A percentile compares a stretch with the other conserved stretches of the same genome.
phyloP scores from a whole-genome alignment of 805 yeast genomes.

The Kuraishia floccosa region DNA sequence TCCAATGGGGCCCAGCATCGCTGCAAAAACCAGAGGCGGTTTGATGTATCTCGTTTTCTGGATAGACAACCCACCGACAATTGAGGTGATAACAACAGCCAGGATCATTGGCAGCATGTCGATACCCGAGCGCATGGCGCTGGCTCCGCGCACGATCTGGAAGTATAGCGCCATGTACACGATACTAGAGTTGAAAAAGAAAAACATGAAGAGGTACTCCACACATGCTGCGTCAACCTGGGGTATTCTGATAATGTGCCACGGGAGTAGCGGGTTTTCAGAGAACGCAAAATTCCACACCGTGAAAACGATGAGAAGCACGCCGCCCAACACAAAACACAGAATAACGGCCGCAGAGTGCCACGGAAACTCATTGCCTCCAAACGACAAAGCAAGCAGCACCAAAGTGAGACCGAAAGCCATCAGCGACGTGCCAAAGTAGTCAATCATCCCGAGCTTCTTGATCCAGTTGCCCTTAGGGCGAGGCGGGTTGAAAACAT shows the following conservation, averaged over 20 bases:
- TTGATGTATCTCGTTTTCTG: conserved; percentile 26
- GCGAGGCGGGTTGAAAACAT: conserved; percentile 33
- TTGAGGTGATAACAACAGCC: conserved; percentile 26
- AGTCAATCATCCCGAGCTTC: conserved; percentile 23
- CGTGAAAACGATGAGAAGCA: conserved; percentile 20
- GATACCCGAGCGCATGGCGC: conserved; percentile 35
- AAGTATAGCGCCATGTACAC: conserved; percentile 33
- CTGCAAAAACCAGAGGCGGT: conserved; percentile 25
- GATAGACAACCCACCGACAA: conserved; percentile 25
- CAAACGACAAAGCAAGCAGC: conserved; percentile 37
- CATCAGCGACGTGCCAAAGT: conserved; percentile 30
- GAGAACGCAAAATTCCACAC: conserved; percentile 30
- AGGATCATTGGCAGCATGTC: conserved; percentile 32
- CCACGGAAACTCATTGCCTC: conserved; percentile 45
- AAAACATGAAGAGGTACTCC: conserved; percentile 16
- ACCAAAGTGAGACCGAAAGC: conserved; percentile 30
- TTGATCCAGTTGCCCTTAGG: neutral
- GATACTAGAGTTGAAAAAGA: conserved; percentile 26
- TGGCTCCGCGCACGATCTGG: conserved; percentile 31
- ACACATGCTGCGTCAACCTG: conserved; percentile 15
- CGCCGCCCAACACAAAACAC: conserved; percentile 35
- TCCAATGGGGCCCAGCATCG: conserved; percentile 29
- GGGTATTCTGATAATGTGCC: conserved; percentile 23
- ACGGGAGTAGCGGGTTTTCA: conserved; percentile 33
- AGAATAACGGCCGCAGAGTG: conserved; percentile 36